phyloP scores from a whole-genome alignment of 768 basidiomycete genomes.

The Boletus coccyginus region DNA sequence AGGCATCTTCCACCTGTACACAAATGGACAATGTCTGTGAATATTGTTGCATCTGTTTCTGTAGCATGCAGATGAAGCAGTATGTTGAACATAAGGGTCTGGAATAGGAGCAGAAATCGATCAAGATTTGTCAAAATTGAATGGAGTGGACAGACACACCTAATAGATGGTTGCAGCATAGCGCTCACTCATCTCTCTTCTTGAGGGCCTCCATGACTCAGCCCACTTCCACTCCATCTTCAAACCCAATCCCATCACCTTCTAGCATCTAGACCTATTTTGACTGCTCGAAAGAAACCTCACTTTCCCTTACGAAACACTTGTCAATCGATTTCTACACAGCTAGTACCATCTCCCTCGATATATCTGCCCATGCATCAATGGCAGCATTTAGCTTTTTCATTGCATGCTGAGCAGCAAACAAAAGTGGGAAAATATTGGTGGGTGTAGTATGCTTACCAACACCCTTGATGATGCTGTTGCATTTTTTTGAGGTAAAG shows the following conservation, averaged over 20 bases:
- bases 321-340: slow-evolving; percentile 64
- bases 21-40: slow-evolving; percentile 70
- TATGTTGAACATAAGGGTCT: slow-evolving; percentile 67
- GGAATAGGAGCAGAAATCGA: no score
- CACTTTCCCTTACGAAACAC: slow-evolving; percentile 55
- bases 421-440: slow-evolving; percentile 66
- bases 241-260: slow-evolving; percentile 68
- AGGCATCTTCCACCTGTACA: slow-evolving; percentile 69
- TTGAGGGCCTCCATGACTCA: slow-evolving; percentile 66
- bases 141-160: slow-evolving; percentile 36
- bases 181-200: slow-evolving; percentile 53
- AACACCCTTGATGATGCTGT: no score
- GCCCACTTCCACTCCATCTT: slow-evolving; percentile 76
- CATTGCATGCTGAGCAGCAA: slow-evolving; percentile 60
- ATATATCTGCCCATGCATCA: slow-evolving; percentile 43
- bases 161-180: slow-evolving; percentile 89
- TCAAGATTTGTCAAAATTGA: background rate
- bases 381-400: slow-evolving; percentile 52
- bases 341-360: slow-evolving; percentile 59
- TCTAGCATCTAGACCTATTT: slow-evolving; percentile 80
- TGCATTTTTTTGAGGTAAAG: slow-evolving; percentile 64
- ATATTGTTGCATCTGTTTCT: slow-evolving; percentile 56
- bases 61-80: slow-evolving; percentile 65
- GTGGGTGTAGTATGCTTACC: no score
- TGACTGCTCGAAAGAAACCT: slow-evolving; percentile 59